phyloP scores from a whole-genome alignment of 257 asterid species.

The Gentiana straminea region DNA sequence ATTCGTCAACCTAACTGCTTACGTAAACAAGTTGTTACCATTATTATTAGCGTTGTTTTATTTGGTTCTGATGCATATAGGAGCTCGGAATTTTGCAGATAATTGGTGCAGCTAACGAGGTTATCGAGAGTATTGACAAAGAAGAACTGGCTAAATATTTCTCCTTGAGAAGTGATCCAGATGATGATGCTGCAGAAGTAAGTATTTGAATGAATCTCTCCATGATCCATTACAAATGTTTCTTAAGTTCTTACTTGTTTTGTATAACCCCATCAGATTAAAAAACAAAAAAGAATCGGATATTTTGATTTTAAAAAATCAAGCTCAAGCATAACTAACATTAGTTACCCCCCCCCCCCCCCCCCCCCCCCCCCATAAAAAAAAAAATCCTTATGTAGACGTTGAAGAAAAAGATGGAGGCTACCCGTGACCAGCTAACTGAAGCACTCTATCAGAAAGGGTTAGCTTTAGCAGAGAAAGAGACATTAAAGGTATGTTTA shows the following conservation, averaged over 20 bases:
- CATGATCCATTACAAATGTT: not conserved
- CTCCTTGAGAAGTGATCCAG: constrained; percentile 65
- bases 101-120: constrained; percentile 66
- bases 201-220: constrained; percentile 17
- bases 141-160: constrained; percentile 69
- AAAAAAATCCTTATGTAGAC: constrained; percentile 25
- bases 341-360: too few species aligned
- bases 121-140: constrained; percentile 51
- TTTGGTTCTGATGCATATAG: constrained; percentile 2
- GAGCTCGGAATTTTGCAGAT: constrained; percentile 36
- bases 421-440: constrained; percentile 70
- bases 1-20: too few species aligned
- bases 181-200: constrained; percentile 86
- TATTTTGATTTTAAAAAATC: too few species aligned
- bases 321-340: too few species aligned
- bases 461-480: constrained; percentile 67
- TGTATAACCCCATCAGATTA: not conserved
- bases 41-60: not conserved
- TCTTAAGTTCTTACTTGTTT: not conserved
- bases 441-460: constrained; percentile 94
- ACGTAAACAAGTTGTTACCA: not conserved
- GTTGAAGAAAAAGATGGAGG: constrained; percentile 77
- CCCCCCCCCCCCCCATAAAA: too few species aligned
- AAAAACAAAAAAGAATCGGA: not conserved
- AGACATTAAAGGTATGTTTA: constrained; percentile 48